A percentile compares a stretch with the other conserved stretches of the same genome.
These are phyloP conservation scores for Cornus suecica DNA, from an alignment of 148 eudicot species.

Conservation along the genomic window DNA sequence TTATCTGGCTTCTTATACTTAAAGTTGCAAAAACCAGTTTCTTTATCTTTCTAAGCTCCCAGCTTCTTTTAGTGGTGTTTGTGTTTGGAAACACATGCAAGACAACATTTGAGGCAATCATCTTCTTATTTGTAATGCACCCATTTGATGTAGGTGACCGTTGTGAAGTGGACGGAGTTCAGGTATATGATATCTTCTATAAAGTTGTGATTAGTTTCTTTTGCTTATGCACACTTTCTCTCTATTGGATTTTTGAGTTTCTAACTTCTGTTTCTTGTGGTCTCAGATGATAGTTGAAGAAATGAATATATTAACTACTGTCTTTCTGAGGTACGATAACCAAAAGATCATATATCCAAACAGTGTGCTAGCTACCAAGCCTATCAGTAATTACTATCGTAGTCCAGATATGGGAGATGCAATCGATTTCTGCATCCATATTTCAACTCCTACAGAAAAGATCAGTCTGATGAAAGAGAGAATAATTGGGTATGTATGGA, in stretches of 20 bases:
- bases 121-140: constrained; percentile 72
- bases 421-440: constrained; percentile 60
- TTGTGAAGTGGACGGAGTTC: constrained; percentile 62
- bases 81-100: constrained; percentile 73
- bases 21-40: constrained; percentile 58
- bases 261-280: background rate
- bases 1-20: constrained; percentile 69
- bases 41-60: constrained; percentile 62
- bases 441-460: constrained; percentile 74
- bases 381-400: constrained; percentile 68
- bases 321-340: constrained; percentile 68
- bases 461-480: constrained; percentile 66
- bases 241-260: background rate
- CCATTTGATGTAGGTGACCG: constrained; percentile 70
- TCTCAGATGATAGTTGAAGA: constrained; percentile 85
- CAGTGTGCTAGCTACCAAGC: constrained; percentile 69
- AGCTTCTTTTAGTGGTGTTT: constrained; percentile 55
- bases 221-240: background rate
- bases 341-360: constrained; percentile 77
- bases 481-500: constrained; percentile 45
- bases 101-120: constrained; percentile 82
- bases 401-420: constrained; percentile 91
- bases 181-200: constrained; percentile 33
- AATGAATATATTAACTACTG: constrained; percentile 75
- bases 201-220: background rate